Conservation (phyloP, 805 yeast genomes). For the Starmerella lactis-condensi region DNA sequence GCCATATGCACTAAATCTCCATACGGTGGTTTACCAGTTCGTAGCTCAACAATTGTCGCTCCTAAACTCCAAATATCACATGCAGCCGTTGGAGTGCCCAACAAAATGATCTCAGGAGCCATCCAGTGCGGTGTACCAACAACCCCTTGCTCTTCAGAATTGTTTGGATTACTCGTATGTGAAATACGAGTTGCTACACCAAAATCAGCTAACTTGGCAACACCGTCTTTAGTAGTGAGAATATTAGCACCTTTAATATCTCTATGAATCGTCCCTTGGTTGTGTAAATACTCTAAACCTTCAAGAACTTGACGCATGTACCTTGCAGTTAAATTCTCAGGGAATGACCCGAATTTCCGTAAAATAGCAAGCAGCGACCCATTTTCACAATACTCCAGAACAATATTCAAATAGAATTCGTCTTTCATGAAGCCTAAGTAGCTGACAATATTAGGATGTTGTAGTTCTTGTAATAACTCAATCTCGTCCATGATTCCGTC, state of each 20-base stretch:
- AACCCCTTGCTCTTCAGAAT: constrained; percentile 20
- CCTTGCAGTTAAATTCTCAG: constrained; percentile 34
- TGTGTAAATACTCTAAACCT: constrained; percentile 48
- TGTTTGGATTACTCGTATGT: constrained; percentile 11
- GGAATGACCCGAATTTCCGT: constrained; percentile 34
- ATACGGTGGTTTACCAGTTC: constrained; percentile 78
- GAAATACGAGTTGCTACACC: constrained; percentile 42
- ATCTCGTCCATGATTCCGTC: constrained; percentile 44
- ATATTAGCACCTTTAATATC: constrained; percentile 66
- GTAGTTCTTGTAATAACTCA: constrained; percentile 42
- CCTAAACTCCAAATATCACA: constrained; percentile 80
- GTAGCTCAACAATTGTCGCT: constrained; percentile 76
- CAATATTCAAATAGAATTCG: constrained; percentile 33
- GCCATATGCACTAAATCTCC: constrained; percentile 58
- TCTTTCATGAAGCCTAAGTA: constrained; percentile 50
- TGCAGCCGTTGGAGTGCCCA: constrained; percentile 57
- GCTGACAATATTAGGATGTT: constrained; percentile 49
- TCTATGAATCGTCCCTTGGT: constrained; percentile 58
- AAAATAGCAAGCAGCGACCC: constrained; percentile 45
- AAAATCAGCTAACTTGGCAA: constrained; percentile 56
- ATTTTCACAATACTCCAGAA: constrained; percentile 43
- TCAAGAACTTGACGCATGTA: constrained; percentile 37
- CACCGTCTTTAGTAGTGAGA: constrained; percentile 39
- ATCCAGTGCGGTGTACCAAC: constrained; percentile 95
- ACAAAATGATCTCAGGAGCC: constrained; percentile 88